A percentile compares a stretch with the other conserved stretches of the same genome.
Evolutionary conservation across 768 basidiomycete genomes (phyloP).

Genomic region (Macrocybe gigantea): DNA sequence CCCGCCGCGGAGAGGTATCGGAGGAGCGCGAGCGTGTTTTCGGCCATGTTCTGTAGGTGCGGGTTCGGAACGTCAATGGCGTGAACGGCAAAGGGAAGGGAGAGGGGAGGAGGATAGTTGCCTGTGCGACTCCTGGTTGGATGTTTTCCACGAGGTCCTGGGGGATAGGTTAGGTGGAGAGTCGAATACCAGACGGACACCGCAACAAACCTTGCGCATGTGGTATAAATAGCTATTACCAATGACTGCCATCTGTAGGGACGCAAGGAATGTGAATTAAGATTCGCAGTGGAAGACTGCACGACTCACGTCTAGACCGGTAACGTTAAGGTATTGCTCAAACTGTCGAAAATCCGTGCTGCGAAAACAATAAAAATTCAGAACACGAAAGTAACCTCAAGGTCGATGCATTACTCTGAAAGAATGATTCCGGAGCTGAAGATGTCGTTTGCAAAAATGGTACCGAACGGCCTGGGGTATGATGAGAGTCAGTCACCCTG

Average conservation of each 20-base stretch:
- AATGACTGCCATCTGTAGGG: constrained; percentile 77
- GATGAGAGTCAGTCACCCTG: not conserved
- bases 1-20: constrained; percentile 62
- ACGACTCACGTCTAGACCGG: constrained; percentile 76
- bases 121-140: constrained; percentile 72
- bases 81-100: not conserved
- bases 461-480: constrained; percentile 73
- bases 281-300: constrained; percentile 1
- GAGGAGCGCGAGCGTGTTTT: constrained; percentile 79
- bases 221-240: constrained; percentile 94
- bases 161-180: not conserved
- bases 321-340: constrained; percentile 81
- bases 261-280: not conserved
- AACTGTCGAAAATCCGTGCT: constrained; percentile 97
- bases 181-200: not conserved
- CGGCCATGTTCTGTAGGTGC: constrained; percentile 78
- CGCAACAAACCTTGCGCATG: constrained; percentile 64
- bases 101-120: constrained; percentile 9
- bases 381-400: not conserved
- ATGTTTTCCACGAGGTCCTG: constrained; percentile 83
- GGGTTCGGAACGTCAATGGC: constrained; percentile 1
- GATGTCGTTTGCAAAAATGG: constrained; percentile 85
- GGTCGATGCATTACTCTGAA: constrained; percentile 61
- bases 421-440: constrained; percentile 88
- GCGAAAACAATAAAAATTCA: constrained; percentile 3